Evolutionary conservation across 1,139 yeast genomes (phyloP).

Genomic region (Yamadazyma membranifaciens): DNA sequence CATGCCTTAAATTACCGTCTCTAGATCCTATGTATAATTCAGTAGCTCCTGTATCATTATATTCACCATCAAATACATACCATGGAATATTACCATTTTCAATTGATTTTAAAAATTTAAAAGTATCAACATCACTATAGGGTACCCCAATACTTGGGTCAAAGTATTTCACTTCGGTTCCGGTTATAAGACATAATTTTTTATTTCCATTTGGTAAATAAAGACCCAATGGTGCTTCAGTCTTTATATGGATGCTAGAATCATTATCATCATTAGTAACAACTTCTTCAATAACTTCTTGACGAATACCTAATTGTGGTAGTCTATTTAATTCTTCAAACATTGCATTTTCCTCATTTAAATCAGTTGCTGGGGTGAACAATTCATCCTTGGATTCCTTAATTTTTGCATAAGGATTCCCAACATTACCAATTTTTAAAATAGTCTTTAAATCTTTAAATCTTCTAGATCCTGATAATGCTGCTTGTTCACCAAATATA

Average conservation of each 20-base stretch:
- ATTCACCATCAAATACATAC: constrained; percentile 47
- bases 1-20: constrained; percentile 54
- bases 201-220: constrained; percentile 69
- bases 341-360: constrained; percentile 37
- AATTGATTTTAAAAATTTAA: constrained; percentile 63
- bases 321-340: constrained; percentile 54
- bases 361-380: constrained; percentile 32
- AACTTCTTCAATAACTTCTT: constrained; percentile 45
- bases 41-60: constrained; percentile 60
- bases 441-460: constrained; percentile 56
- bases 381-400: constrained; percentile 38
- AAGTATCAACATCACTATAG: constrained; percentile 78
- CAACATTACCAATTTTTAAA: constrained; percentile 44
- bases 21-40: constrained; percentile 57
- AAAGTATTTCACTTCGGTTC: constrained; percentile 76
- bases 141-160: constrained; percentile 89
- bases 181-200: constrained; percentile 73
- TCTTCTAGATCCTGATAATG: constrained; percentile 50
- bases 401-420: constrained; percentile 40
- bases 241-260: constrained; percentile 48
- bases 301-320: constrained; percentile 65
- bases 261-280: constrained; percentile 40
- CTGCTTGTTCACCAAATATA: constrained; percentile 62
- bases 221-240: constrained; percentile 75
- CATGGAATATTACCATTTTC: constrained; percentile 69